These are phyloP conservation scores for Barnettozyma botsteinii DNA, from an alignment of 805 yeast species.

Conservation along the genomic window DNA sequence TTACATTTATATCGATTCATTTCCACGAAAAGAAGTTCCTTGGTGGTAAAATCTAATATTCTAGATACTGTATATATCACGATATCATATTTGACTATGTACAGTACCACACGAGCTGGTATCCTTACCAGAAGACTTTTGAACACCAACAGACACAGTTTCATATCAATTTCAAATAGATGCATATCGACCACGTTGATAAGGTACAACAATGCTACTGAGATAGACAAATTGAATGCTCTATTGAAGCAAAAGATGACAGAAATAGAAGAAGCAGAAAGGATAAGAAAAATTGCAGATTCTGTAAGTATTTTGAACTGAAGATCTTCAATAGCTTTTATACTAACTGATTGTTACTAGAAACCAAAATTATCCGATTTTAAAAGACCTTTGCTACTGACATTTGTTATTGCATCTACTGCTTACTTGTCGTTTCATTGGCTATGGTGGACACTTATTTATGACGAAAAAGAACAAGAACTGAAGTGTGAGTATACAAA, in stretches of 20 bases:
- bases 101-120: too few species aligned
- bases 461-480: conserved; percentile 17
- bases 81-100: too few species aligned
- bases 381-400: conserved; percentile 20
- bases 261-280: conserved; percentile 18
- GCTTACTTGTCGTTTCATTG: conserved; percentile 20
- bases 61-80: too few species aligned
- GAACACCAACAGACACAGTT: too few species aligned
- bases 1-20: too few species aligned
- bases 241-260: conserved; percentile 18
- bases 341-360: conserved; percentile 7
- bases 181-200: background rate
- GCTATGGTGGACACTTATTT: conserved; percentile 24
- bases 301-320: conserved; percentile 10
- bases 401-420: conserved; percentile 21
- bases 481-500: conserved; percentile 19
- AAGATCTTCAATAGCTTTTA: background rate
- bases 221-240: conserved; percentile 20
- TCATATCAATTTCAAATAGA: background rate
- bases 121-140: too few species aligned
- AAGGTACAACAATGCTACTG: conserved; percentile 15
- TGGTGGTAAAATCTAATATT: too few species aligned
- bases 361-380: conserved; percentile 24
- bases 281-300: conserved; percentile 9
- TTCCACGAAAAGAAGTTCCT: too few species aligned